Conservation (phyloP, 495 filamentous ascomycete species). For the Corynascus novoguineensis region DNA sequence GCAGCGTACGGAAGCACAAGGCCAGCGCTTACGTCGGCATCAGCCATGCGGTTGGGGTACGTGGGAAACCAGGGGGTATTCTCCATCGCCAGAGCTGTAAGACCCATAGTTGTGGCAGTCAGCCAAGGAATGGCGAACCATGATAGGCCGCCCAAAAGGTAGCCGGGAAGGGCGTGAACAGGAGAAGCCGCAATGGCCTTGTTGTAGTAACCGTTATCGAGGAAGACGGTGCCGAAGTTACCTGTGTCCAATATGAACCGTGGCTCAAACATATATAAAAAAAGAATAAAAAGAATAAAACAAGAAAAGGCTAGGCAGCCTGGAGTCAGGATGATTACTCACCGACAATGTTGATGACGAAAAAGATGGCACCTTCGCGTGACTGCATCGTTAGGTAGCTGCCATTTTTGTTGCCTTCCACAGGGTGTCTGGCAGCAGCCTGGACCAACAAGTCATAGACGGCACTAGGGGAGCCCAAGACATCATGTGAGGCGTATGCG, state of each 20-base stretch:
- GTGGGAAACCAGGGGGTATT: slow-evolving; percentile 66
- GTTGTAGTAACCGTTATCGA: slow-evolving; percentile 84
- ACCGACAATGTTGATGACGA: slow-evolving; percentile 76
- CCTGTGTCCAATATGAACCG: slow-evolving; percentile 45
- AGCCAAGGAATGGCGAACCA: slow-evolving; percentile 99
- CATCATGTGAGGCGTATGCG: slow-evolving; percentile 68
- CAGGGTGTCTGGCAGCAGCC: slow-evolving; percentile 66
- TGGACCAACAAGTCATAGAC: slow-evolving; percentile 76
- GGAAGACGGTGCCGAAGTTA: slow-evolving; percentile 76
- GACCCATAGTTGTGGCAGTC: slow-evolving; percentile 85
- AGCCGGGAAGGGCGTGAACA: slow-evolving; percentile 85
- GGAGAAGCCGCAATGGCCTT: slow-evolving; percentile 91
- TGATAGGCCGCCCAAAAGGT: slow-evolving; percentile 80
- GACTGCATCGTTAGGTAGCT: slow-evolving; percentile 89
- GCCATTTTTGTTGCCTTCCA: slow-evolving; percentile 77
- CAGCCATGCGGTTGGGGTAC: slow-evolving; percentile 65
- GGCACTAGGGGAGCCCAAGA: slow-evolving; percentile 72
- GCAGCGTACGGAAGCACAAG: slow-evolving; percentile 85
- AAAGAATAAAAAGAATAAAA: too few relatives aligned
- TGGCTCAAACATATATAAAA: too few relatives aligned
- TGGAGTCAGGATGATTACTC: not conserved
- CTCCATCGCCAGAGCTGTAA: slow-evolving; percentile 82
- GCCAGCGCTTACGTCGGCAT: slow-evolving; percentile 74
- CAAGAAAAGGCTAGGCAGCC: too few relatives aligned
- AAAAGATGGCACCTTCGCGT: slow-evolving; percentile 86